Evolutionary conservation across 1,284 basidiomycete genomes (phyloP).

Genomic region (Austroboletus sp.): DNA sequence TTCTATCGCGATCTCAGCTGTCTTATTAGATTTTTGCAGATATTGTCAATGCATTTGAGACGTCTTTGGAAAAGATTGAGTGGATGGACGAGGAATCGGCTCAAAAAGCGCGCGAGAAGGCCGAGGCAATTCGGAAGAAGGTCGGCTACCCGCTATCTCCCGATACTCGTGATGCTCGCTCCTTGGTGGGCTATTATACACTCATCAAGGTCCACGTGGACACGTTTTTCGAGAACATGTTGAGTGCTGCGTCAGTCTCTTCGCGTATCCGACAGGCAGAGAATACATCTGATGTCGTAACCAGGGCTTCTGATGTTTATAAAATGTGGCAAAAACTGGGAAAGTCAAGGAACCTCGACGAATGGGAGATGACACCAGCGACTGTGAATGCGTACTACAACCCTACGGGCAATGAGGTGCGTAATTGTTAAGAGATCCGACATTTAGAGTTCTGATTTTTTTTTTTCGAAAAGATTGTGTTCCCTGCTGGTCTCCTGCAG

Average conservation of each 20-base stretch:
- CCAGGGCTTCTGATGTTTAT: slow-evolving; percentile 51
- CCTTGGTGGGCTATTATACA: slow-evolving; percentile 71
- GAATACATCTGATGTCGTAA: slow-evolving; percentile 6
- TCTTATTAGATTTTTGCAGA: slow-evolving; percentile 37
- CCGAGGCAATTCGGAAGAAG: slow-evolving; percentile 73
- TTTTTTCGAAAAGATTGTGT: slow-evolving; percentile 73
- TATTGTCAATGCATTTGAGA: slow-evolving; percentile 81
- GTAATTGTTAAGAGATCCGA: slow-evolving; percentile 1
- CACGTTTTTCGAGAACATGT: slow-evolving; percentile 81
- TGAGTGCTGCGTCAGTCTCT: slow-evolving; percentile 53
- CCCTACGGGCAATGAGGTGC: slow-evolving; percentile 71
- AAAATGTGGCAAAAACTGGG: slow-evolving; percentile 76
- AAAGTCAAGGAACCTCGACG: slow-evolving; percentile 59
- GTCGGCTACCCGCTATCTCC: slow-evolving; percentile 86
- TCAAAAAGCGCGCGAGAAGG: slow-evolving; percentile 80
- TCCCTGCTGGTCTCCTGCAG: slow-evolving; percentile 92
- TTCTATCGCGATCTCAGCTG: not conserved
- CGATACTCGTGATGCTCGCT: slow-evolving; percentile 67
- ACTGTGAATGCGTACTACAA: slow-evolving; percentile 79
- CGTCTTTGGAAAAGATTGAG: slow-evolving; percentile 65
- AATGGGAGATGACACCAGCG: slow-evolving; percentile 88
- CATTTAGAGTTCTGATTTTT: not conserved
- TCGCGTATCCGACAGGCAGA: not conserved
- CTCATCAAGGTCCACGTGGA: slow-evolving; percentile 58
- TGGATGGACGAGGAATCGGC: slow-evolving; percentile 93